Base-by-base conservation (phyloP, 164 flowering plant species). In the Piper betle region DNA sequence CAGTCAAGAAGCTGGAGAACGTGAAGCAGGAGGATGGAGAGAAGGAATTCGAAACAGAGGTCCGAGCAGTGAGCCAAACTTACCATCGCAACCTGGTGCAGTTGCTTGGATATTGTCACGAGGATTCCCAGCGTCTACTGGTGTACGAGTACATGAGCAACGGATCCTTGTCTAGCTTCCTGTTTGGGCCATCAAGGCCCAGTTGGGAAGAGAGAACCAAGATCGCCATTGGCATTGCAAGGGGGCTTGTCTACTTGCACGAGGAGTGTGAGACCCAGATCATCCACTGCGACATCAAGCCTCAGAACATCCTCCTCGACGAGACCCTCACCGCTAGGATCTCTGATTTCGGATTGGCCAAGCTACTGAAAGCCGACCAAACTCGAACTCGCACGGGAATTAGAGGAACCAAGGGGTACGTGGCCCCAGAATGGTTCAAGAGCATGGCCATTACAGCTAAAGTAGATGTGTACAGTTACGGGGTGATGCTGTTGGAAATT, bases 121-220 rank as follows among this genome's bases (percentile, higher is more conserved):
- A 71, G 55, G 74, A 66, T 5, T 42, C 54, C 7, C 64, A 74
- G 25, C 68, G 69, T 66, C 75, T 79, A 20, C 61, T 79, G 48
- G 79, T 80, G 10, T 75, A 67, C 43, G 75, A 79, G 53, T 75
- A 64, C 69, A 73, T 79, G 79, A 53, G 64, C 59, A 73, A 73
- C 52, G 81, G 81, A 1, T 72, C 78, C 0, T 66, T 77, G 2
- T 74, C 74, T 37, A 67, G 71, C 43, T 37, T 71, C 10, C 74
- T 77, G 15, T 73, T 73, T 16, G 60, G 63, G 33, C 68, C 53
- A 12, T 9, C 38, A 15, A 63, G 48, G 4, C 74, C 69, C 0
- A 15, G 18, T 11, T 79, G 78, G 82, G 37, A 63, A 0, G 72
- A 74, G 37, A 61, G 78, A 52, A 50, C 70, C 9, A 50, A 56